Evolutionary conservation across 2,329 filamentous ascomycete genomes (phyloP), one percentile per base, ranked within the genome.

Genomic region (Xylariaceae sp.): DNA sequence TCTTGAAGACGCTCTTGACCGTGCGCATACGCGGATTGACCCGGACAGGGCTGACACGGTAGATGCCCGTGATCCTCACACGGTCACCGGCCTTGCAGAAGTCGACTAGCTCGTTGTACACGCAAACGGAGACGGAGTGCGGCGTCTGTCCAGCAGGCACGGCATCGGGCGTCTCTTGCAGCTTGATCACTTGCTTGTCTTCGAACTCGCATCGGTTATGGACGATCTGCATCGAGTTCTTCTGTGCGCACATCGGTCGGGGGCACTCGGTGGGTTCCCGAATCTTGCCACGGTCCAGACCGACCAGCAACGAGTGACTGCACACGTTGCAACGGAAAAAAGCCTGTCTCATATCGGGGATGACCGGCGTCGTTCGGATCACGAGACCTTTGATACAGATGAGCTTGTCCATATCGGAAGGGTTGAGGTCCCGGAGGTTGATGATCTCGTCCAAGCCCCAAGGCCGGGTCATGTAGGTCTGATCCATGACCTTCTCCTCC

Each of bases 311-410:
- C 3, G 86, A 90, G 64, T 96, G 88, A 55, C 88, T 88, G 66
- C 92, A 98, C 17, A 90, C 79, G 42, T 88, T 86, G 67, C 92
- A 98, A 48, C 87, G 85, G 77, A 98, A 98, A 67, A 95, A 96
- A 1, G 92, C 92, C 59, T 95, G 87, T 66, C 94, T 96, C 94
- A 98, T 98, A 55, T 98, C 92, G 1, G 92, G 92, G 49, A 98
- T 97, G 50, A 98, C 86, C 1, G 92, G 88, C 0, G 92, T 97
- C 3, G 92, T 85, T 46, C 92, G 82, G 56, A 98, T 98, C 44
- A 98, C 92, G 12, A 98, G 73, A 31, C 92, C 92, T 65, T 97
- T 98, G 64, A 98, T 83, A 50, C 83, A 87, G 50, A 98, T 83
- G 50, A 98, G 76, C 59, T 94, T 94, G 65, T 98, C 94, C 78